These are phyloP conservation scores for Penicillium griseofulvum DNA, from an alignment of 2,329 filamentous ascomycete genomes.

Conservation along the genomic window DNA sequence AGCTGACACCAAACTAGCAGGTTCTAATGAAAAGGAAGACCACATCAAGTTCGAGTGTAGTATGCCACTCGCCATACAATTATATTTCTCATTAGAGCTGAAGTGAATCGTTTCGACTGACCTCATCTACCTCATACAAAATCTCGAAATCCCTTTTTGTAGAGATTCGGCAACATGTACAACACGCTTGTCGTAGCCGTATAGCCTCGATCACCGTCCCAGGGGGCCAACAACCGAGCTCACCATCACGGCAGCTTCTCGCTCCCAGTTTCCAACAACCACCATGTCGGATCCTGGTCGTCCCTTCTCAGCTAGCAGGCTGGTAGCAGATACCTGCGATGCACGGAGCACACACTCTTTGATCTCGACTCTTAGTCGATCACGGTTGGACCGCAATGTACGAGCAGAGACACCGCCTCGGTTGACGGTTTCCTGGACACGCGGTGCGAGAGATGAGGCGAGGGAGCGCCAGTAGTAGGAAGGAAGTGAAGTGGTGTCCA, in stretches of 20 bases:
- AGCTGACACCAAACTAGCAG: too few species aligned
- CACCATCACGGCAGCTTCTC: conserved; percentile 93
- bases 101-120: not conserved
- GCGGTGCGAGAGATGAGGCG: conserved; percentile 70
- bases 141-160: not conserved
- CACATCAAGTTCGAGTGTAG: too few species aligned
- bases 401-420: conserved; percentile 81
- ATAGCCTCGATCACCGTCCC: conserved; percentile 27
- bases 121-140: not conserved
- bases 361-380: conserved; percentile 71
- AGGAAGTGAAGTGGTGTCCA: conserved; percentile 83
- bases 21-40: too few species aligned
- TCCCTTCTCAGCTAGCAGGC: conserved; percentile 47
- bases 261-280: conserved; percentile 67
- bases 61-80: not conserved
- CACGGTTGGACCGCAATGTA: conserved; percentile 73
- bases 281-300: conserved; percentile 46
- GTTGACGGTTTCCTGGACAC: conserved; percentile 80
- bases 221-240: conserved; percentile 70
- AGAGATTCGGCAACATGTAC: not conserved
- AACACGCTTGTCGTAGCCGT: not conserved
- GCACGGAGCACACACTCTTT: conserved; percentile 79
- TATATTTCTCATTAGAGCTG: not conserved
- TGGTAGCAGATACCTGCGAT: conserved; percentile 62
- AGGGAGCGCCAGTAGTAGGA: conserved; percentile 93